Evolutionary conservation across 768 basidiomycete species (phyloP), one percentile per base, ranked within the genome.

Genomic region (Naematelia aurantialba): DNA sequence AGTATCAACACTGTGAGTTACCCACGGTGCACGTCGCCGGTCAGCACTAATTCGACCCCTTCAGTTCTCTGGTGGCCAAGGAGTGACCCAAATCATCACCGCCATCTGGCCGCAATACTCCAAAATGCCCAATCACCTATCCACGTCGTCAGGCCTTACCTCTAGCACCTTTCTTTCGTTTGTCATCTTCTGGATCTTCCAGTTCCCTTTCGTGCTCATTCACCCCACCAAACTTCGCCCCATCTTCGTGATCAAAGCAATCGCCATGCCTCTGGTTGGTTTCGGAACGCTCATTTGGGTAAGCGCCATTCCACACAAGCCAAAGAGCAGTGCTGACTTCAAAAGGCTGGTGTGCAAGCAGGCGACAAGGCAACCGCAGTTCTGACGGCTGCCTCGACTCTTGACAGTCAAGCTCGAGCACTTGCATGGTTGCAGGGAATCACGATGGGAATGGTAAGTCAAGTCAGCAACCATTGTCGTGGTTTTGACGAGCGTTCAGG

Each of bases 171-270:
- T 71, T 24, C 31, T 66, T 17, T 63, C 59, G 30, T 68, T 68
- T 57, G 19, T 65, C 58, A n/a, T 71, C 14, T 61, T 66, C 55
- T 70, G 61, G 62, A 44, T 68, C 2, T 44, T 70, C 19, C 70
- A 69, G 54, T 48, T 66, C 0, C 73, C 73, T 8, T 66, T 75
- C 55, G 59, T 62, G 13, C 65, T 68, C 53, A 62, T 75, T 39
- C 73, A 68, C 24, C 67, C 71, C 5, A 61, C 60, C 26, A 61
- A 62, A 48, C 58, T 75, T 14, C 54, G 51, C 10, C 60, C 57
- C 45, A 54, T 72, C 4, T 74, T 72, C 62, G 58, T 56, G n/a
- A 58, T 63, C 65, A 72, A 75, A 55, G 67, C 67, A 1, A 46
- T 67, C 12, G 11, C 65, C 10, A 62, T 66, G 21, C 62, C 69